Evolutionary conservation across 2,329 filamentous ascomycete species (phyloP).

Genomic region (Epichloe gansuensis): DNA sequence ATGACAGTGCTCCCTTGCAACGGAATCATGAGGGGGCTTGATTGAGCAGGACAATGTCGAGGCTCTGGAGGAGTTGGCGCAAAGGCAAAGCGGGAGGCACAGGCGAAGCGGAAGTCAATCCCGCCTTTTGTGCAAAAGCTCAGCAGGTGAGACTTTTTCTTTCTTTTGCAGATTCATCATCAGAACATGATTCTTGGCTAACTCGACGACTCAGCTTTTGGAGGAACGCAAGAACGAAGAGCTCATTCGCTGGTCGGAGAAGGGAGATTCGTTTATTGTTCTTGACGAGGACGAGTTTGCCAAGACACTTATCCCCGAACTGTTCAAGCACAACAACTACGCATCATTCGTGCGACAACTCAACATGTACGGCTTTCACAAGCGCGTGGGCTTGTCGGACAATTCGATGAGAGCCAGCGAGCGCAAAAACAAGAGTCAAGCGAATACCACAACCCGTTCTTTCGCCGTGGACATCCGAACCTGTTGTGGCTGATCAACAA

Average conservation of each 20-base stretch:
- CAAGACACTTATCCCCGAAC: constrained; percentile 88
- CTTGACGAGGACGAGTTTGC: constrained; percentile 97
- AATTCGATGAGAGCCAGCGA: constrained; percentile 97
- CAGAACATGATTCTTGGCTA: background rate
- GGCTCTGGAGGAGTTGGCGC: constrained; percentile 65
- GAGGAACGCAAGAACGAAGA: constrained; percentile 89
- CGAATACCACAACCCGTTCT: constrained; percentile 96
- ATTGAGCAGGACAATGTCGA: constrained; percentile 60
- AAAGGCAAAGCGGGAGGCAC: constrained; percentile 77
- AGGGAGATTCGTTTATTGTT: constrained; percentile 92
- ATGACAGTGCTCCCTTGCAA: constrained; percentile 26
- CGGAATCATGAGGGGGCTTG: constrained; percentile 21
- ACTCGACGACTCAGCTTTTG: constrained; percentile 54
- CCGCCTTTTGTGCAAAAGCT: constrained; percentile 96
- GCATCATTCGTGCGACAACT: constrained; percentile 90
- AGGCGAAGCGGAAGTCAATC: constrained; percentile 86
- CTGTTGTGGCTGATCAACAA: constrained; percentile 95
- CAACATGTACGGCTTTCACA: constrained; percentile 98
- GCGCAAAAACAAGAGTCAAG: constrained; percentile 92
- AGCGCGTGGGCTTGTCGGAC: constrained; percentile 83
- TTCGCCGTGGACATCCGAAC: constrained; percentile 84
- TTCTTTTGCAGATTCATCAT: background rate
- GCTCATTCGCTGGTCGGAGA: constrained; percentile 92
- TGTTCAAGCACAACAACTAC: constrained; percentile 99
- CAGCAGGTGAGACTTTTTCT: constrained; percentile 58